A percentile compares a stretch with the other conserved stretches of the same genome.
Conservation (phyloP, 2,329 filamentous ascomycete genomes). For the Colletotrichum tofieldiae region DNA sequence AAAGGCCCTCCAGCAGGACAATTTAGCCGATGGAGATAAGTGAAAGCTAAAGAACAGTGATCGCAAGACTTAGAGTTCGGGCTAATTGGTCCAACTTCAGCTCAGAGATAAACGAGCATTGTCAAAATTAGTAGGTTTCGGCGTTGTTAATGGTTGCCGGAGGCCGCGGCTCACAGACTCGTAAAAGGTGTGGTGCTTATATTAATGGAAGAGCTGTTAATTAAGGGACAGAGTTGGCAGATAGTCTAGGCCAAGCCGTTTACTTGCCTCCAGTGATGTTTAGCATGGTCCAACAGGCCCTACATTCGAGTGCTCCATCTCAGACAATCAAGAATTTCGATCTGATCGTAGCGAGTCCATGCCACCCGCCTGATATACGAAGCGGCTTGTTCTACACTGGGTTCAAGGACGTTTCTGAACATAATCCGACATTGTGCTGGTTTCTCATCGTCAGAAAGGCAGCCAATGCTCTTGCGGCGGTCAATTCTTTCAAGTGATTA, state of each 20-base stretch:
- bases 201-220: not conserved
- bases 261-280: not conserved
- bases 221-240: not conserved
- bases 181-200: not conserved
- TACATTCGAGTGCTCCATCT: no score
- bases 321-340: no score
- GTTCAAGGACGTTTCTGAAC: not conserved
- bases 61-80: not conserved
- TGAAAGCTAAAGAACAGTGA: not conserved
- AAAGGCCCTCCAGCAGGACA: not conserved
- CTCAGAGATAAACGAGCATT: not conserved
- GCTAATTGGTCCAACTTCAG: no score
- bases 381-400: not conserved
- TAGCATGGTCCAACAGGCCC: no score
- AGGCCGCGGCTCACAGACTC: not conserved
- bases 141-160: not conserved
- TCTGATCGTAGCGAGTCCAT: no score
- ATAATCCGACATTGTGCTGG: not conserved
- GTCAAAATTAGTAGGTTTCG: not conserved
- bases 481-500: not conserved
- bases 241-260: not conserved
- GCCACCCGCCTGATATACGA: not conserved
- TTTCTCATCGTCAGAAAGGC: not conserved
- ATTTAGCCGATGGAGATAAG: not conserved
- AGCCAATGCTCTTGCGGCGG: not conserved